Evolutionary conservation across 192 early-diverging fungal genomes (phyloP), one percentile per base, ranked within the genome.

Genomic region (Coemansia sp.): DNA sequence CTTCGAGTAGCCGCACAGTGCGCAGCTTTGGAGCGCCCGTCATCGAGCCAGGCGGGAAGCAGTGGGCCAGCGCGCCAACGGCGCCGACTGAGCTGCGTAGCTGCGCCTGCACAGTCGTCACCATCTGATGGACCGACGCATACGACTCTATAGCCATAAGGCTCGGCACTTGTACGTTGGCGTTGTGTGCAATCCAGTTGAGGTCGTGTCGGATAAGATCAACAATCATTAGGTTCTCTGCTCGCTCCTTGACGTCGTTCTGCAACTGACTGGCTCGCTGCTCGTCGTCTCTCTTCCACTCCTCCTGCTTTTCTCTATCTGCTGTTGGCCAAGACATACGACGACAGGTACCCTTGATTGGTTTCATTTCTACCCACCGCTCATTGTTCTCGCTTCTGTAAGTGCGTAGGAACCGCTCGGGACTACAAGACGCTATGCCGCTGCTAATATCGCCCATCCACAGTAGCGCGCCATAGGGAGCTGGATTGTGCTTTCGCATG

Each of bases 141-240:
- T 93, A 98, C 3, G 89, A 88, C 70, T 99, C 97, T 6, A 98
- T 89, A 27, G 83, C 71, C 90, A 99, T 97, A 47, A 99, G 75
- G 18, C 84, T 80, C 3, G 95, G 92, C 3, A 98, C 95, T 22
- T 75, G 56, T 0, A 97, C 95, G 0, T 76, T 85, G 12, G 73
- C 76, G 0, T 88, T 86, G 18, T 74, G 63, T 15, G 91, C 90
- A 10, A 97, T 88, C 67, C 86, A 85, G 35, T 89, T 89, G 34
- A 99, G 78, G 39, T 99, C 97, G 70, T 99, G 95, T 18, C 97
- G 91, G 49, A 99, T 93, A 67, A 97, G 80, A 77, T 97, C 95
- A 0, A 99, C 95, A 68, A 97, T 98, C 97, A 99, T 99, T 50
- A 99, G 76, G 76, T 99, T 99, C 70, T 99, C 97, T 0, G 94